Conservation (phyloP, 192 early-diverging fungal genomes). For the Backusella morwellensis region DNA sequence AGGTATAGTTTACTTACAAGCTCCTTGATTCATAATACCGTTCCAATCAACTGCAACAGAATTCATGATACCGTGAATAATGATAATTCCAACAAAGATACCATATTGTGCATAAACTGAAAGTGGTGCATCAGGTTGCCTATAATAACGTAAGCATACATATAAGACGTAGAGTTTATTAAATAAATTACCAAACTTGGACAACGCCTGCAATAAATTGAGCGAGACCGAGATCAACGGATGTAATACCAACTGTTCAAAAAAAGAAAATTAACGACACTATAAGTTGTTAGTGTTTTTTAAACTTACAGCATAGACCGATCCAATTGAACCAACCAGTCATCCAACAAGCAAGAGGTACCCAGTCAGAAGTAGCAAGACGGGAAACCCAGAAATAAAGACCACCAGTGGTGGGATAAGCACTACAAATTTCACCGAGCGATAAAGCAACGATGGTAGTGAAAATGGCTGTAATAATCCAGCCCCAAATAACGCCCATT, state of each 20-base stretch:
- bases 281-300: not conserved
- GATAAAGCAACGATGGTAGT: constrained; percentile 45
- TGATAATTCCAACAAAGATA: constrained; percentile 49
- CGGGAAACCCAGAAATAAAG: constrained; percentile 53
- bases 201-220: constrained; percentile 48
- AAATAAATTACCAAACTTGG: constrained; percentile 20
- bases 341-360: constrained; percentile 50
- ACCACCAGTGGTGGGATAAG: constrained; percentile 50
- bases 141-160: not conserved
- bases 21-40: constrained; percentile 46
- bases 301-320: constrained; percentile 38
- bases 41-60: constrained; percentile 45
- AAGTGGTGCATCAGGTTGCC: constrained; percentile 27
- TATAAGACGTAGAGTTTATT: not conserved
- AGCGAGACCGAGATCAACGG: constrained; percentile 46
- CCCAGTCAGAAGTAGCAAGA: constrained; percentile 45
- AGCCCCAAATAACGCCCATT: constrained; percentile 51
- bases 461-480: constrained; percentile 46
- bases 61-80: constrained; percentile 52
- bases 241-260: constrained; percentile 33
- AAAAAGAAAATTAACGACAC: not conserved
- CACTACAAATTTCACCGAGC: constrained; percentile 53
- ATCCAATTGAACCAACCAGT: constrained; percentile 55
- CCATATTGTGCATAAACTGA: constrained; percentile 48
- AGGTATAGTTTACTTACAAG: constrained; percentile 32